Evolutionary conservation across 805 yeast genomes (phyloP), one percentile per base, ranked within the genome.

Genomic region (Torulaspora quercuum): DNA sequence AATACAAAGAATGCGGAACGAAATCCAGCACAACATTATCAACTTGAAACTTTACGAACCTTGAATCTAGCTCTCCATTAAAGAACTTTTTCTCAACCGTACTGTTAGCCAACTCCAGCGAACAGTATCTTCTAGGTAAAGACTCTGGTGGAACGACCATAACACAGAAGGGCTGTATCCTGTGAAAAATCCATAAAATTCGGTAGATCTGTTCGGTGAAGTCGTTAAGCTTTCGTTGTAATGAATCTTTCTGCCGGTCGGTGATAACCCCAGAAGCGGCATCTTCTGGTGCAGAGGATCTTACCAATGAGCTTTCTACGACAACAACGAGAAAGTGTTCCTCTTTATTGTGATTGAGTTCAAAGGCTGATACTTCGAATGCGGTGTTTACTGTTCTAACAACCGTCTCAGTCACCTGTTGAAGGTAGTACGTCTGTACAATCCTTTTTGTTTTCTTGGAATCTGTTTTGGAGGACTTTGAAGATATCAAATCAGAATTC

Each of bases 311-410:
- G 21, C 90, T 79, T 56, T 92, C 99, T 13, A 92, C 76, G 2
- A 90, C 77, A 5, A 89, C 82, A 4, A 88, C 88, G 0, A 95
- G 85, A 16, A 90, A 67, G 53, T 82, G 82, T 52, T 87, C 95
- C 33, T 78, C 80, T 30, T 49, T 57, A 29, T 57, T 51, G 21
- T 55, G 58, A 19, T 57, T 53, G 10, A 61, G 39, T 37, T 92
- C 97, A 61, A 92, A 92, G 12, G 92, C 88, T 1, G 97, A 82
- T 44, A 95, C 86, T 51, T 92, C 98, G 35, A 80, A 80, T 0
- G 89, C 81, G 27, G 82, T 80, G 15, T 87, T 75, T 4, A 92
- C 85, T 27, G 80, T 82, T 39, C 87, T 70, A 10, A 89, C 92
- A 32, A 92, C 65, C 0, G 96, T 83, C 33, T 83, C 85, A 14